Base-by-base conservation (phyloP, 768 basidiomycete genomes). In the Russula sp. region DNA sequence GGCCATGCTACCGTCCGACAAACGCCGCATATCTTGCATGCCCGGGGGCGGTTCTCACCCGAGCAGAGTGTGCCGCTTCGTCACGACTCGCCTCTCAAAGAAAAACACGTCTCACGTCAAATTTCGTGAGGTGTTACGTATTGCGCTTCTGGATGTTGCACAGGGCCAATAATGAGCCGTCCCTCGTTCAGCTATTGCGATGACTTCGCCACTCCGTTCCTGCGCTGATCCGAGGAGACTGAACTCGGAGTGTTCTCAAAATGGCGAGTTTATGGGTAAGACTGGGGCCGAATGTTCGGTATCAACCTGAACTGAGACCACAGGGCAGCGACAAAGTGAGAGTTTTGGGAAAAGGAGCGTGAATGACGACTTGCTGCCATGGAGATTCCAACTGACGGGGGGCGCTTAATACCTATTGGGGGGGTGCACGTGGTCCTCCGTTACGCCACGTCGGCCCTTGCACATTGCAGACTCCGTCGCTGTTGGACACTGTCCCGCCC, bases 191-290 rank as follows among this genome's bases (percentile, higher is more conserved):
- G 48, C 34, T 37, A 39, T 55, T 45, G 63, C 48, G 40, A 42
- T 55, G 34, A 44, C 31, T 34, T 55, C 47, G 57, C 45, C 52
- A 48, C 20, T 42, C 53, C 53, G 20, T 35, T 40, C 32, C 42
- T 57, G 62, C 34, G 16, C 16, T 60, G 63, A 64, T 64, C 63
- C 58, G 63, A 56, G 58, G 63, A 60, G 45, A 59, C 49, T 59
- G 45, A 48, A 16, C 10, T 59, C 58, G 58, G 54, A 45, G 48
- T 6, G 58, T 22, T 31, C 58, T 60, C 35, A 39, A 60, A 60
- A 60, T 31, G 18, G 63, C 54, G 48, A 55, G 34, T 45, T 42
- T 60, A 64, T 54, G 35, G 32, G 47, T 42, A 31, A 49, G 37
- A 59, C 14, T 11, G 48, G n/a, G 44, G 45, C 10, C 18, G n/a